A percentile compares a stretch with the other conserved stretches of the same genome.
Evolutionary conservation across 2,329 filamentous ascomycete genomes (phyloP).

Genomic region (Dothistroma pini): DNA sequence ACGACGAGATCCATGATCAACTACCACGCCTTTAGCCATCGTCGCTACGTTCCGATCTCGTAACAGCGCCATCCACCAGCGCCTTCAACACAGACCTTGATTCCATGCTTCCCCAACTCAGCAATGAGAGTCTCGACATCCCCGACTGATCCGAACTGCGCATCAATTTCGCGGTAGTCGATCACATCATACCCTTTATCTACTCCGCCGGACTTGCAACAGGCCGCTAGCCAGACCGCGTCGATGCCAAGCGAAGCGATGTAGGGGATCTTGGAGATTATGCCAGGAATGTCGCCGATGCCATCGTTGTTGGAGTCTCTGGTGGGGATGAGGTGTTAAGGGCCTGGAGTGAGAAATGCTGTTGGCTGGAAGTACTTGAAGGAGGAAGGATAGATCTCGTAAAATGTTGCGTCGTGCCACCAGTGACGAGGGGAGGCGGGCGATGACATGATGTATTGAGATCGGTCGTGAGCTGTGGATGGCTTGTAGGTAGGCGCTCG

Average conservation of each 20-base stretch:
- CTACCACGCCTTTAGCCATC: too few species aligned
- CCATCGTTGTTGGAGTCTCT: conserved; percentile 54
- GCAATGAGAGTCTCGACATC: conserved; percentile 45
- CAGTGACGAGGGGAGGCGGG: conserved; percentile 23
- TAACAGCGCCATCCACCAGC: too few species aligned
- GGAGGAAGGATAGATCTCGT: conserved; percentile 44
- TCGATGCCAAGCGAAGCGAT: conserved; percentile 59
- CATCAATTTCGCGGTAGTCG: conserved; percentile 46
- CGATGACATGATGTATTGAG: neutral
- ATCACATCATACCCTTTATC: conserved; percentile 54
- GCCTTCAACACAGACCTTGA: conserved; percentile 38
- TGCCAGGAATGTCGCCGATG: conserved; percentile 59
- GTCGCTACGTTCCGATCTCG: too few species aligned
- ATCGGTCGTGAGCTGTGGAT: too few species aligned
- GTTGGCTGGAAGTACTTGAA: conserved; percentile 33
- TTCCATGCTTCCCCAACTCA: conserved; percentile 41
- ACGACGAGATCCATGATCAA: conserved; percentile 46
- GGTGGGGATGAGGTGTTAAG: neutral
- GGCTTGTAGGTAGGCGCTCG: too few species aligned
- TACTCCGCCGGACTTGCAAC: conserved; percentile 47
- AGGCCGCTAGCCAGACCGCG: conserved; percentile 64
- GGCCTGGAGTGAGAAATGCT: neutral
- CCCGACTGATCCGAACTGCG: conserved; percentile 44
- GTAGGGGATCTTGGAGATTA: conserved; percentile 62
- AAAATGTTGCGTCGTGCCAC: conserved; percentile 45